Conservation (phyloP, 2,329 filamentous ascomycete species). For the Microcyclosporella mali region DNA sequence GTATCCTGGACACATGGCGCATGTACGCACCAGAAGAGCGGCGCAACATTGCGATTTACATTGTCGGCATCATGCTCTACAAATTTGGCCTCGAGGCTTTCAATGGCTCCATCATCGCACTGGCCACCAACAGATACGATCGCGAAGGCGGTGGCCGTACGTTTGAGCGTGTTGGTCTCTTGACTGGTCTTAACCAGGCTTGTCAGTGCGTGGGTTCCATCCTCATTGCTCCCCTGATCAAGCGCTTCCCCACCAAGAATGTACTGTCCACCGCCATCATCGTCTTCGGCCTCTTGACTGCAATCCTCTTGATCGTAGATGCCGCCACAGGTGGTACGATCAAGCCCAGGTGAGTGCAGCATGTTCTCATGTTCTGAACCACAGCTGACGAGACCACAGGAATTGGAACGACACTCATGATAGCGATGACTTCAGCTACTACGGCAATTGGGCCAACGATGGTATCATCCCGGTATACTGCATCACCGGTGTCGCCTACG, state of each 20-base stretch:
- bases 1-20: constrained; percentile 7
- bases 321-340: constrained; percentile 4
- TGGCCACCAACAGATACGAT: constrained; percentile 5
- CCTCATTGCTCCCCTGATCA: constrained; percentile 5
- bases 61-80: constrained; percentile 8
- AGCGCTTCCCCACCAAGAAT: constrained; percentile 6
- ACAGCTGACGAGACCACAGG: neutral
- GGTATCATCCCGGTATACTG: constrained; percentile 7
- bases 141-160: neutral
- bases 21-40: constrained; percentile 4
- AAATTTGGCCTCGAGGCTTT: constrained; percentile 10
- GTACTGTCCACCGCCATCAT: constrained; percentile 5
- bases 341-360: constrained; percentile 2
- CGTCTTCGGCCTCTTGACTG: constrained; percentile 7
- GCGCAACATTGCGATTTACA: constrained; percentile 7
- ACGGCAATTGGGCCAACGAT: constrained; percentile 7
- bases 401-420: neutral
- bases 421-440: constrained; percentile 8
- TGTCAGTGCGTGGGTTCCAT: constrained; percentile 6
- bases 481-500: constrained; percentile 7
- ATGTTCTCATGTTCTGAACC: neutral
- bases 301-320: constrained; percentile 7
- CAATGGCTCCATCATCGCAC: constrained; percentile 8
- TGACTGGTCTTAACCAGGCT: constrained; percentile 6
- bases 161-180: constrained; percentile 3